Base-by-base conservation (phyloP, 495 filamentous ascomycete species). In the Lepidopterella palustris region DNA sequence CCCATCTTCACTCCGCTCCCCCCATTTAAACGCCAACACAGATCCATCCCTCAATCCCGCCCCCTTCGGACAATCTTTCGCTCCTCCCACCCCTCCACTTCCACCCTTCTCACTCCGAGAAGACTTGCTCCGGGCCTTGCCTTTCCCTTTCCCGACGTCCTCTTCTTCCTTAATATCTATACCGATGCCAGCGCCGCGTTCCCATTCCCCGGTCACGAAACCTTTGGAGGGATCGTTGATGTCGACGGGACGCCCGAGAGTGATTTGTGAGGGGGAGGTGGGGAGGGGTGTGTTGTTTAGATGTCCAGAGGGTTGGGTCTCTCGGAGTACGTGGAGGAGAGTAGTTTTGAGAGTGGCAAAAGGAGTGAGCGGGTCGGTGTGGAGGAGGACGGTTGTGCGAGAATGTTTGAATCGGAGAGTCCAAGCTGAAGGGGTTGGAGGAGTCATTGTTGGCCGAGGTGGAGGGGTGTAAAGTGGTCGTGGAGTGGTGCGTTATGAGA, bases 341-440 rank as follows among this genome's bases (percentile, higher is more conserved):
- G 86, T 79, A 6, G 79, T 62, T 68, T 87, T 88, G 45, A 90
- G 72, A 1, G 76, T 71, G 20, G 71, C 59, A 65, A 95, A 83
- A 26, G 83, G 68, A 61, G 84, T 78, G 45, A 81, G 75, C 2
- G 84, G 76, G 35, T 82, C 78, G 27, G 85, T 78, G 63, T 88
- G 82, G 27, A 96, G 77, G 65, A 92, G 79, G 65, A 95, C 76
- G 25, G 88, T 95, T 57, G 83, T 85, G 58, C 82, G 87, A 72
- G 87, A 83, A 72, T 87, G 78, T 66, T 95, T 96, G 71, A 95
- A 83, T 25, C 86, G 81, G 35, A 96, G 71, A 10, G 88, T 90
- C 73, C 82, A 76, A 27, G 82, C 76, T 18, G 40, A 24, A 6
- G 72, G 70, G 61, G 53, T 74, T 69, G 59, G 76, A 63, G 58